A percentile compares a stretch with the other conserved stretches of the same genome.
phyloP scores from a whole-genome alignment of 352 stramenopile species.

The Globisporangium spinosum region DNA sequence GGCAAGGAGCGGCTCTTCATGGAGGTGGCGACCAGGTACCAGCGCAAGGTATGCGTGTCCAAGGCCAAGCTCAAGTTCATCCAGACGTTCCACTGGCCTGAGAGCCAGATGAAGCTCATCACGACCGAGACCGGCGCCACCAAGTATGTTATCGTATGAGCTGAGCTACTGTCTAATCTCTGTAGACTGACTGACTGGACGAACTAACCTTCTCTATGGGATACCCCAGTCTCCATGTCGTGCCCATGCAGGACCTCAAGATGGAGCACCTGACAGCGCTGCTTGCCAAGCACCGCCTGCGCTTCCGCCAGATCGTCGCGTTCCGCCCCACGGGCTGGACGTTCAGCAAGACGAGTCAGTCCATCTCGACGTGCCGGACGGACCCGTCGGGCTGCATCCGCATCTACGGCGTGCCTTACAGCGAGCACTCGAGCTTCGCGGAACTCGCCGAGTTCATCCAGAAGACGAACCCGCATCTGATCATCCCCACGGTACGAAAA shows the following conservation, averaged over 20 bases:
- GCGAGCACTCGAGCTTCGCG: constrained; percentile 94
- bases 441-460: constrained; percentile 93
- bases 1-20: constrained; percentile 97
- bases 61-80: constrained; percentile 85
- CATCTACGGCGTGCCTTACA: constrained; percentile 95
- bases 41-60: constrained; percentile 77
- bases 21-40: constrained; percentile 80
- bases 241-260: constrained; percentile 91
- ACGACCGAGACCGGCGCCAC: constrained; percentile 78
- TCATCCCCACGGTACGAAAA: constrained; percentile 88
- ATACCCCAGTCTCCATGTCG: constrained; percentile 81
- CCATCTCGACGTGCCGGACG: constrained; percentile 68
- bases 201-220: not conserved
- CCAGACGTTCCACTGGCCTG: constrained; percentile 80
- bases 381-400: constrained; percentile 79
- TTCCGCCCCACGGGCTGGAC: constrained; percentile 95
- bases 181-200: constrained; percentile 10
- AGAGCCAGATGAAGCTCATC: constrained; percentile 76
- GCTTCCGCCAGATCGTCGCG: constrained; percentile 85
- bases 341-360: constrained; percentile 52
- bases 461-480: constrained; percentile 79
- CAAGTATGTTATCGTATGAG: constrained; percentile 39
- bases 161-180: not conserved
- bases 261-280: constrained; percentile 85
- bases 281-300: constrained; percentile 59